A percentile compares a stretch with the other conserved stretches of the same genome.
Evolutionary conservation across 2,329 filamentous ascomycete species (phyloP).

Genomic region (Aspergillus melleus): DNA sequence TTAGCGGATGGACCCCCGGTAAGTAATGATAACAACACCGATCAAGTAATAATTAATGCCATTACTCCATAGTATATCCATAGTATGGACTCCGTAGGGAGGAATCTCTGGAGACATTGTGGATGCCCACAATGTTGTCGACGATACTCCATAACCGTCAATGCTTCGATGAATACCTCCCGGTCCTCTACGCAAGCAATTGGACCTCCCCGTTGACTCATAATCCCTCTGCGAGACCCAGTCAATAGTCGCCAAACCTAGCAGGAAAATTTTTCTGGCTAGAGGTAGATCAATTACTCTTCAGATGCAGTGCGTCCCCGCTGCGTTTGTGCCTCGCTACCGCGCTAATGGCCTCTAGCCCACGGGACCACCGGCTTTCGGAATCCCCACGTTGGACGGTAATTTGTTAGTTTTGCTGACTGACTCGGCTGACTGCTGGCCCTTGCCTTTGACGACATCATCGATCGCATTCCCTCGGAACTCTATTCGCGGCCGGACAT

Average conservation of each 20-base stretch:
- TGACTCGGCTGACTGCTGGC: too few species aligned
- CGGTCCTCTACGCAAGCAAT: neutral
- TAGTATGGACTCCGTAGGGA: too few species aligned
- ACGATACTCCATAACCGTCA: neutral
- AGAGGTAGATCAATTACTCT: slow-evolving; percentile 9
- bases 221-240: neutral
- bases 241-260: slow-evolving; percentile 1
- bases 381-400: slow-evolving; percentile 5
- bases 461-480: neutral
- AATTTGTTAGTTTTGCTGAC: neutral
- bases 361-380: slow-evolving; percentile 10
- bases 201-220: neutral
- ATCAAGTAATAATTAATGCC: neutral
- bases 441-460: neutral
- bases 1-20: neutral
- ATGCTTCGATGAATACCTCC: neutral
- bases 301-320: slow-evolving; percentile 4
- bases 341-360: slow-evolving; percentile 6
- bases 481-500: neutral
- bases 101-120: too few species aligned
- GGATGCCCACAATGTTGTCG: neutral
- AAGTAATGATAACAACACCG: neutral
- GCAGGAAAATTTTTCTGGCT: slow-evolving; percentile 7
- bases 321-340: slow-evolving; percentile 8
- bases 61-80: too few species aligned